Evolutionary conservation across 1,284 basidiomycete genomes (phyloP).

Genomic region (Ustilago xerochloae): DNA sequence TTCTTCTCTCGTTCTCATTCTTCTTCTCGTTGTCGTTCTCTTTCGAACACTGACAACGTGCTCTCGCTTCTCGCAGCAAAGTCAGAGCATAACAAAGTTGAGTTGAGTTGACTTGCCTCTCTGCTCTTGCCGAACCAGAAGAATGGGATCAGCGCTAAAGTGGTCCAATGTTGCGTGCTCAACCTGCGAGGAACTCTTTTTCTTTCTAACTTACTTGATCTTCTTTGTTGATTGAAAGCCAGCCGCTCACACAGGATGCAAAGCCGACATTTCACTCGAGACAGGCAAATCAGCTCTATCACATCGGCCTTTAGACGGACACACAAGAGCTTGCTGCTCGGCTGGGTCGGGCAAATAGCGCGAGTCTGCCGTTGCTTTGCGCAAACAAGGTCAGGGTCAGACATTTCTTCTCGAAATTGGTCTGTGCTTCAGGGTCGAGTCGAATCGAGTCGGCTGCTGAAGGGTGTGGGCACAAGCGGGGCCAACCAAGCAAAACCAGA

Average conservation of each 20-base stretch:
- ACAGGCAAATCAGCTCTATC: not conserved
- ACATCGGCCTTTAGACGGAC: not conserved
- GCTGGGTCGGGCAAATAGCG: conserved; percentile 16
- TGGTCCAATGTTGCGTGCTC: conserved; percentile 7
- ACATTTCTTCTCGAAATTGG: conserved; percentile 39
- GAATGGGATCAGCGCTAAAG: not conserved
- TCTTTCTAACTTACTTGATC: too few relatives aligned
- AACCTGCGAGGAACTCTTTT: not conserved
- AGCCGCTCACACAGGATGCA: not conserved
- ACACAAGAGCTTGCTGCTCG: not conserved
- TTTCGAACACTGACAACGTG: conserved; percentile 12
- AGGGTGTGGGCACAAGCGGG: conserved; percentile 7
- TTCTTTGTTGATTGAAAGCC: not conserved
- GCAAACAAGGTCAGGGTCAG: not conserved
- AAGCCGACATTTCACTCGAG: conserved; percentile 1
- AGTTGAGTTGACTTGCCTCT: not conserved
- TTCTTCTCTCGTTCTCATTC: not conserved
- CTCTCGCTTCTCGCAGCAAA: not conserved
- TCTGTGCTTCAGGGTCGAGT: conserved; percentile 45
- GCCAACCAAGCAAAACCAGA: conserved; percentile 4
- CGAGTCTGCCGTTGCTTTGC: conserved; percentile 15
- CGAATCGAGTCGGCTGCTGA: not conserved
- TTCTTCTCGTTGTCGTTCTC: too few relatives aligned
- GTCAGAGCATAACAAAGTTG: not conserved
- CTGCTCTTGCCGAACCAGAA: not conserved